Conservation (phyloP, 768 basidiomycete genomes). For the Hericium rajendrae region DNA sequence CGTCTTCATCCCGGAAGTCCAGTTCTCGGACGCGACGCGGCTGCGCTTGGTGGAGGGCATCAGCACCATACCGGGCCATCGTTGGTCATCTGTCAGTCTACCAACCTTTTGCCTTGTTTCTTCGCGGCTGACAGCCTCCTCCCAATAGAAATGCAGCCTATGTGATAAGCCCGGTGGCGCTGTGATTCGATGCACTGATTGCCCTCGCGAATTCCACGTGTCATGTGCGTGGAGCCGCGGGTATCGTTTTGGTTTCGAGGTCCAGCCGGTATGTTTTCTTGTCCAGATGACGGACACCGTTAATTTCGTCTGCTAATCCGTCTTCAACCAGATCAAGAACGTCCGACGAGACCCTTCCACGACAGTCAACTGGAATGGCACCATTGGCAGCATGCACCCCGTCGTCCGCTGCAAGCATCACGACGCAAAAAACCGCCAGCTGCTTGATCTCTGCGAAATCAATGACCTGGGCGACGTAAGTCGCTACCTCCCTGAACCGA, state of each 20-base stretch:
- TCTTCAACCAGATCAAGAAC: slow-evolving; percentile 53
- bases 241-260: slow-evolving; percentile 87
- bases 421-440: slow-evolving; percentile 37
- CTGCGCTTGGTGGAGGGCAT: slow-evolving; percentile 83
- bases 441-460: slow-evolving; percentile 79
- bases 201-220: slow-evolving; percentile 70
- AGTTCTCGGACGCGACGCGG: slow-evolving; percentile 63
- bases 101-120: background rate
- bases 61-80: slow-evolving; percentile 56
- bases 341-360: slow-evolving; percentile 60
- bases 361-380: slow-evolving; percentile 67
- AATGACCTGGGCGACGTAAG: slow-evolving; percentile 76
- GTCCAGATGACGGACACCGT: background rate
- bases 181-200: slow-evolving; percentile 77
- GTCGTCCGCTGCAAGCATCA: slow-evolving; percentile 14
- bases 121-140: slow-evolving; percentile 8
- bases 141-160: slow-evolving; percentile 56
- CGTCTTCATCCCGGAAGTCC: slow-evolving; percentile 78
- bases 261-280: slow-evolving; percentile 54
- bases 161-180: slow-evolving; percentile 71
- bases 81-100: slow-evolving; percentile 63
- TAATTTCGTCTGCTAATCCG: background rate
- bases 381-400: slow-evolving; percentile 9
- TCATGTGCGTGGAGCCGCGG: slow-evolving; percentile 86
- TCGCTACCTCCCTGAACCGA: background rate